Conservation (phyloP, 176 grass and related monocot genomes). For the Eragrostis curvula region DNA sequence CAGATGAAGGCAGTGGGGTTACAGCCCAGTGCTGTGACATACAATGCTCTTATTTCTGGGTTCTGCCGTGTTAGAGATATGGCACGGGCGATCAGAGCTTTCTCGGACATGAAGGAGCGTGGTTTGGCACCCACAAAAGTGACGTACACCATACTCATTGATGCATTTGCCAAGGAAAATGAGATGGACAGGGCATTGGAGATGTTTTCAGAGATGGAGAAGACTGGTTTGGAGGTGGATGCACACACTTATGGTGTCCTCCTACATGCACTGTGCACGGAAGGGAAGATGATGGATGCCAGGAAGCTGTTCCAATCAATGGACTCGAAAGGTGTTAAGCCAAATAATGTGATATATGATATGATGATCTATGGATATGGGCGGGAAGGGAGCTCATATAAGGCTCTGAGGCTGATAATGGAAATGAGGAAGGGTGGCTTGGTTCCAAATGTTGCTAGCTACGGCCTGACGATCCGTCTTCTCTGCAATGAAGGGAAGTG, state of each 20-base stretch:
- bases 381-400: slow-evolving; percentile 69
- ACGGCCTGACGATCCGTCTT: slow-evolving; percentile 56
- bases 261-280: slow-evolving; percentile 57
- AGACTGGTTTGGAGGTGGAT: slow-evolving; percentile 62
- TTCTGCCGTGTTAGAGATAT: slow-evolving; percentile 64
- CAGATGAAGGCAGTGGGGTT: slow-evolving; percentile 55
- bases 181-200: slow-evolving; percentile 62
- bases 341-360: slow-evolving; percentile 59
- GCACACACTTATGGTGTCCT: slow-evolving; percentile 55
- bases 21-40: slow-evolving; percentile 59
- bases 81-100: slow-evolving; percentile 42
- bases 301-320: slow-evolving; percentile 66
- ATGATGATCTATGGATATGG: slow-evolving; percentile 81
- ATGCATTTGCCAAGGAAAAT: slow-evolving; percentile 61
- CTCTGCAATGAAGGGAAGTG: slow-evolving; percentile 69
- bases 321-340: slow-evolving; percentile 53
- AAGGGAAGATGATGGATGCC: slow-evolving; percentile 77
- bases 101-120: slow-evolving; percentile 67
- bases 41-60: slow-evolving; percentile 57
- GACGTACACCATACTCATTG: slow-evolving; percentile 74
- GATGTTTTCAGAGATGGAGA: slow-evolving; percentile 60
- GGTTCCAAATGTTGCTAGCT: slow-evolving; percentile 73
- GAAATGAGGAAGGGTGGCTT: slow-evolving; percentile 63
- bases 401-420: slow-evolving; percentile 49
- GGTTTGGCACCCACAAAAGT: slow-evolving; percentile 61